phyloP scores from a whole-genome alignment of 2,329 filamentous ascomycete species.

The Cryphonectria japonica region DNA sequence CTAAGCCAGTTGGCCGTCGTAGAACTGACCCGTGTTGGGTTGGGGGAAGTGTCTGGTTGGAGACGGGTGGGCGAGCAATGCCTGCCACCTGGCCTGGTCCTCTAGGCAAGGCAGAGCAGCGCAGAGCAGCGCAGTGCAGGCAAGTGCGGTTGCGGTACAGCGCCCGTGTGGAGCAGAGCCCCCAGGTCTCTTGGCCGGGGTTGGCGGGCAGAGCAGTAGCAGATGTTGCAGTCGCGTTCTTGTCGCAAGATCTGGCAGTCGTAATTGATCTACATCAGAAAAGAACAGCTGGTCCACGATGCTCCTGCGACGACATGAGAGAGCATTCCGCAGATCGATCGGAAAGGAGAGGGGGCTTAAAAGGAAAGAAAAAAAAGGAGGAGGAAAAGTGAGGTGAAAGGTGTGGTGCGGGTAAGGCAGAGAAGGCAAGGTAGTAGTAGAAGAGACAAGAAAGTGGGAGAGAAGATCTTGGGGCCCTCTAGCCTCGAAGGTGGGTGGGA shows the following conservation, averaged over 20 bases:
- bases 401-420: background rate
- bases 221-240: conserved; percentile 4
- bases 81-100: conserved; percentile 5
- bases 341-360: background rate
- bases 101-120: background rate
- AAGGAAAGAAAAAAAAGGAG: background rate
- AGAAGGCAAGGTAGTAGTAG: background rate
- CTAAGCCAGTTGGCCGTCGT: background rate
- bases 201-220: conserved; percentile 3
- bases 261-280: conserved; percentile 7
- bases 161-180: conserved; percentile 11
- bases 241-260: background rate
- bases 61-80: background rate
- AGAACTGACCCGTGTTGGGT: background rate
- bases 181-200: conserved; percentile 12
- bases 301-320: background rate
- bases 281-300: conserved; percentile 2
- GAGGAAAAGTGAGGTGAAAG: conserved; percentile 1
- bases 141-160: background rate
- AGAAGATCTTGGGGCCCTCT: conserved; percentile 16
- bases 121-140: conserved; percentile 7
- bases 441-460: conserved; percentile 16
- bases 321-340: conserved; percentile 12
- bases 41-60: background rate
- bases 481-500: conserved; percentile 16